Percentiles rank a stretch among this genome's conserved stretches.
Conservation (phyloP, 176 grass and related monocot genomes). For the Rhynchospora breviuscula region DNA sequence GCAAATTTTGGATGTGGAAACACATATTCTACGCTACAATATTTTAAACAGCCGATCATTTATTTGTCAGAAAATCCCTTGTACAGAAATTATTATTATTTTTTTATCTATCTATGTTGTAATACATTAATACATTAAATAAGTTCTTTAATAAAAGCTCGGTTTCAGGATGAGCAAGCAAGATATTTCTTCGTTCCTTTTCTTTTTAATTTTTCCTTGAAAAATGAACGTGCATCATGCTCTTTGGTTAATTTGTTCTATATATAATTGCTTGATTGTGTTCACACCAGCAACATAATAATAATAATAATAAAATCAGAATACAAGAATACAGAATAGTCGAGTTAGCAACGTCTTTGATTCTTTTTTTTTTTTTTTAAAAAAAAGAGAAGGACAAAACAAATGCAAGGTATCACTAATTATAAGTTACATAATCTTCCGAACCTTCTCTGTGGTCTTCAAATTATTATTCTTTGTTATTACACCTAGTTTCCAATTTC, state of each 20-base stretch:
- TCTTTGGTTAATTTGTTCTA: background rate
- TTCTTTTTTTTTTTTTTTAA: too few species aligned
- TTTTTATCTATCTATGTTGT: background rate
- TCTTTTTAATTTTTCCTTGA: background rate
- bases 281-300: background rate
- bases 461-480: too few species aligned
- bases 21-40: background rate
- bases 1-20: background rate
- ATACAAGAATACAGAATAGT: background rate
- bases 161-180: background rate
- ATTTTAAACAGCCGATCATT: background rate
- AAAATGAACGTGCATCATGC: background rate
- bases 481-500: too few species aligned
- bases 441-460: too few species aligned
- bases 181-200: background rate
- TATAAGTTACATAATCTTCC: too few species aligned
- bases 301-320: background rate
- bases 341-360: background rate
- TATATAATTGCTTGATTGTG: background rate
- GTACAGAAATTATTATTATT: background rate
- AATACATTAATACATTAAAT: background rate
- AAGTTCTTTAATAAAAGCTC: background rate
- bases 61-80: background rate
- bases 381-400: background rate
- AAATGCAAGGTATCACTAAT: background rate